phyloP scores from a whole-genome alignment of 2,329 filamentous ascomycete species.

The Diaporthe eres region DNA sequence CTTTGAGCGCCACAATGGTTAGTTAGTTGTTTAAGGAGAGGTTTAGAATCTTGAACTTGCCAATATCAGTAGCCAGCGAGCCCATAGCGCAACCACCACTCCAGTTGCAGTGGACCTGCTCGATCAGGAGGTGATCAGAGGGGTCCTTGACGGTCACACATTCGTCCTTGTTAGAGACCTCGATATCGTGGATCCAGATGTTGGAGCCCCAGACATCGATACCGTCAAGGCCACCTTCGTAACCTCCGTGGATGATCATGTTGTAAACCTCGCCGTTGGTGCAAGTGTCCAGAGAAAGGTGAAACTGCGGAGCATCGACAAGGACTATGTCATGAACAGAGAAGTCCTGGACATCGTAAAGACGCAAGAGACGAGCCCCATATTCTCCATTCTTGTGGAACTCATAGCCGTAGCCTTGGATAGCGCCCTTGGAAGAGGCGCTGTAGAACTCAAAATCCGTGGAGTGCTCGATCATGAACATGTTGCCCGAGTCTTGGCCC shows the following conservation, averaged over 20 bases:
- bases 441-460: slow-evolving; percentile 65
- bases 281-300: slow-evolving; percentile 50
- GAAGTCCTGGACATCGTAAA: slow-evolving; percentile 59
- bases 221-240: slow-evolving; percentile 67
- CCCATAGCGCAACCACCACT: slow-evolving; percentile 68
- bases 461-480: slow-evolving; percentile 46
- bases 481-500: slow-evolving; percentile 46
- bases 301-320: slow-evolving; percentile 56
- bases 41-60: slow-evolving; percentile 36
- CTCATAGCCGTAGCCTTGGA: slow-evolving; percentile 65
- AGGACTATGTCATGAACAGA: slow-evolving; percentile 64
- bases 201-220: slow-evolving; percentile 68
- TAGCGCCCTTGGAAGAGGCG: slow-evolving; percentile 57
- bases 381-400: slow-evolving; percentile 54
- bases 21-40: background rate
- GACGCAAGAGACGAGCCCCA: slow-evolving; percentile 62
- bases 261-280: slow-evolving; percentile 68
- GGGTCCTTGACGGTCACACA: slow-evolving; percentile 57
- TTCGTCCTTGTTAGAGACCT: slow-evolving; percentile 74
- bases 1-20: slow-evolving; percentile 36
- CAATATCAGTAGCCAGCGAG: slow-evolving; percentile 62
- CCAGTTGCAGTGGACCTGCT: slow-evolving; percentile 74
- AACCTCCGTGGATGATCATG: slow-evolving; percentile 65
- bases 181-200: slow-evolving; percentile 71
- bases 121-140: slow-evolving; percentile 67